Conservation (phyloP, 2,329 filamentous ascomycete species). For the Paraphaeosphaeria minitans region DNA sequence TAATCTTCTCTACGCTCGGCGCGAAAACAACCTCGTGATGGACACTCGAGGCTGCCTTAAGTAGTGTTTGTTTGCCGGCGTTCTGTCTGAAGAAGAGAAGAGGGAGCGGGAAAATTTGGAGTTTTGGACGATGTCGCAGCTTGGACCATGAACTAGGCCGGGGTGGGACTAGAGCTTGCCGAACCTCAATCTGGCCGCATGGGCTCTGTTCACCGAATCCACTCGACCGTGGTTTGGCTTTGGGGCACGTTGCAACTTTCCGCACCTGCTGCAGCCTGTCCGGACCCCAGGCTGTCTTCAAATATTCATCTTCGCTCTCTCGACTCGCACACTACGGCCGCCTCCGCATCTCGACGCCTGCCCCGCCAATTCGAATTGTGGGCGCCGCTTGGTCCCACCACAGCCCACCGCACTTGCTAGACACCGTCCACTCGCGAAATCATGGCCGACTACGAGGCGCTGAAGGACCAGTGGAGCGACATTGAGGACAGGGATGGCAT, state of each 20-base stretch:
- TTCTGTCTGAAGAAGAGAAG: slow-evolving; percentile 49
- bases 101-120: slow-evolving; percentile 46
- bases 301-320: slow-evolving; percentile 20
- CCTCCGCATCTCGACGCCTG: slow-evolving; percentile 19
- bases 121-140: slow-evolving; percentile 30
- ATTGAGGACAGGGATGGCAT: slow-evolving; percentile 96
- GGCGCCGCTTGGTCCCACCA: slow-evolving; percentile 31
- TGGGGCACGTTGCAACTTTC: slow-evolving; percentile 35
- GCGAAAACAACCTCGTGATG: slow-evolving; percentile 67
- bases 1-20: slow-evolving; percentile 67
- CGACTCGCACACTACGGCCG: slow-evolving; percentile 7
- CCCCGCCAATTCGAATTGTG: slow-evolving; percentile 39
- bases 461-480: slow-evolving; percentile 96
- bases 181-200: slow-evolving; percentile 44
- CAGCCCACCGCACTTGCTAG: slow-evolving; percentile 15
- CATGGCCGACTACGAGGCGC: slow-evolving; percentile 85
- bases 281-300: slow-evolving; percentile 16
- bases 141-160: slow-evolving; percentile 28
- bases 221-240: slow-evolving; percentile 20
- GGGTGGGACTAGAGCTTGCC: slow-evolving; percentile 19
- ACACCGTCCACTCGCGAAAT: slow-evolving; percentile 29
- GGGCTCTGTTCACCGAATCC: slow-evolving; percentile 25
- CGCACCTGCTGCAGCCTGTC: slow-evolving; percentile 32
- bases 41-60: slow-evolving; percentile 60
- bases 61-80: slow-evolving; percentile 65